Evolutionary conservation across 306 rosid genomes (phyloP).

Genomic region (Sindora glabra): DNA sequence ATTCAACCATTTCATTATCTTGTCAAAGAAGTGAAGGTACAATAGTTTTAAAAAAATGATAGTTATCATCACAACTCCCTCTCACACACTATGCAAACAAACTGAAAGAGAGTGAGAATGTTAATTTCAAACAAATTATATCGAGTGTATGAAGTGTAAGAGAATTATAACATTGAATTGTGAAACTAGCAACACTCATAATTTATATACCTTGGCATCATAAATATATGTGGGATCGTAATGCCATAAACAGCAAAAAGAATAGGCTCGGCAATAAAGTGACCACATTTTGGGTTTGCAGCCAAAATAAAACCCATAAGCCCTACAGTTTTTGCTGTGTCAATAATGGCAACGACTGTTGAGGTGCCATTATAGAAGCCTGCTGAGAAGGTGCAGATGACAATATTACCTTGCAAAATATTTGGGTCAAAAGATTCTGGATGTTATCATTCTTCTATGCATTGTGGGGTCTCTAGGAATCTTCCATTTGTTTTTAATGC

Average conservation of each 20-base stretch:
- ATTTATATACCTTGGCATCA: slow-evolving; percentile 79
- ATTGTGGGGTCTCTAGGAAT: slow-evolving; percentile 31
- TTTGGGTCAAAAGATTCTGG: slow-evolving; percentile 56
- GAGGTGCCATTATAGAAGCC: slow-evolving; percentile 69
- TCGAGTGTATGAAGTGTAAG: too few relatives aligned
- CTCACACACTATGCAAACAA: too few relatives aligned
- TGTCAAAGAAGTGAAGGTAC: not conserved
- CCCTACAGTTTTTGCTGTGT: slow-evolving; percentile 46
- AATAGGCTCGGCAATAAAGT: slow-evolving; percentile 61
- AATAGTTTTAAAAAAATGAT: too few relatives aligned
- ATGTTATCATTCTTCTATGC: slow-evolving; percentile 73
- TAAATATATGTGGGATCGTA: slow-evolving; percentile 48
- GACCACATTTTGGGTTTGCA: slow-evolving; percentile 64
- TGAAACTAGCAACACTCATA: too few relatives aligned
- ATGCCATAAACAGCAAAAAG: slow-evolving; percentile 56
- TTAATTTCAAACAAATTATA: too few relatives aligned
- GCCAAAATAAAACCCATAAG: slow-evolving; percentile 47
- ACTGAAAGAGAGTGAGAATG: too few relatives aligned
- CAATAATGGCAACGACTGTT: slow-evolving; percentile 41
- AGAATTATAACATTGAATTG: too few relatives aligned
- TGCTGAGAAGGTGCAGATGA: slow-evolving; percentile 65
- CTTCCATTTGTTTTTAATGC: slow-evolving; percentile 46
- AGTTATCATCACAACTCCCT: too few relatives aligned
- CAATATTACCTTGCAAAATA: slow-evolving; percentile 37
- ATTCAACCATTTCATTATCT: not conserved